Evolutionary conservation across 352 stramenopile genomes (phyloP), one percentile per base, ranked within the genome.

Genomic region (Halophytophthora batemanensis): DNA sequence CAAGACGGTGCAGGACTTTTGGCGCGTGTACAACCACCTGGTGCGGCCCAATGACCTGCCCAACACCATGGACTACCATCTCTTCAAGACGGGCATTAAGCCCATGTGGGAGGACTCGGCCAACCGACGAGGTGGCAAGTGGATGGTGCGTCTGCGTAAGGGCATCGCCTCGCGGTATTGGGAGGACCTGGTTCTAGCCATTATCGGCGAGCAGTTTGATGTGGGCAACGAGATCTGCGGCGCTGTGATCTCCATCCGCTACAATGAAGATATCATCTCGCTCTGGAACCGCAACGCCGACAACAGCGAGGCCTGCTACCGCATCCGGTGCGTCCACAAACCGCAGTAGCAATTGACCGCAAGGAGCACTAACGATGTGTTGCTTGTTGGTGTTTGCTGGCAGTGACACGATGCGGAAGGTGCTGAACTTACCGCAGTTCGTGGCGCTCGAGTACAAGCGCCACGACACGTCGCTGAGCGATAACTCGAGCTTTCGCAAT

Each of bases 61-160:
- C 21, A 94, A 90, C 62, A 89, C 80, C 3, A 95, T 95, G 71
- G 91, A 98, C 54, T 96, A 96, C 53, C 87, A 97, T 53, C 69
- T 98, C 25, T 98, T 98, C 56, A 96, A 96, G 64, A 87, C 92
- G 2, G 91, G 90, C 31, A 97, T 97, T 57, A 97, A 96, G 68
- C 91, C 91, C 13, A 96, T 96, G 67, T 98, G 91, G 91, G 91
- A 98, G 65, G 91, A 97, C 50, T n/a, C 71, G 12, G 77, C 84
- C 15, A 98, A 98, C 58, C 69, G 88, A 64, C 77, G 82, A 64
- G 91, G 91, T 35, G 91, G 91, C 54, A 97, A 97, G 75, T 95
- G 90, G 81, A 95, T 96, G 81, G 81, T 98, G 21, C 86, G 91
- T 31, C 74, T 98, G 42, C 87, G 89, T 56, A 98, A 98, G 64